phyloP scores from a whole-genome alignment of 1,284 basidiomycete species.

The Trichosporon inkin region DNA sequence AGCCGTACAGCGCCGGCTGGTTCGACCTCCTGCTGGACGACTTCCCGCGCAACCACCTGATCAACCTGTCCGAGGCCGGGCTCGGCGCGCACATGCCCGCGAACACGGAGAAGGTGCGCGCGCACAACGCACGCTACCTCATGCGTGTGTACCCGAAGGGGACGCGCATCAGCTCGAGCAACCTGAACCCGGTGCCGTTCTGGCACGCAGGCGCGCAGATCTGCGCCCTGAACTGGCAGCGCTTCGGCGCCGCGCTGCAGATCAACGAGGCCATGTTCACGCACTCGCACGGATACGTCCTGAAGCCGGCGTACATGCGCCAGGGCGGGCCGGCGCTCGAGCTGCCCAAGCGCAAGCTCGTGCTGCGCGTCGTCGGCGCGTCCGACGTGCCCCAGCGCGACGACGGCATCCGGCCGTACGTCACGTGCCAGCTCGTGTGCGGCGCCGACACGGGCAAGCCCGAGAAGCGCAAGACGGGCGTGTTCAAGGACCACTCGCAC shows the following conservation, averaged over 20 bases:
- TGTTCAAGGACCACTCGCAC: conserved; percentile 2
- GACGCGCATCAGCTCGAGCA: conserved; percentile 72
- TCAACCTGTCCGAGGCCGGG: conserved; percentile 22
- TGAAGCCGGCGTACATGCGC: conserved; percentile 63
- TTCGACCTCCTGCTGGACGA: conserved; percentile 11
- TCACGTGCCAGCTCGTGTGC: conserved; percentile 20
- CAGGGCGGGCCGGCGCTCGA: background rate
- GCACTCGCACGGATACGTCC: conserved; percentile 77
- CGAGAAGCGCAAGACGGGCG: conserved; percentile 22
- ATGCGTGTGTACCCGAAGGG: conserved; percentile 88
- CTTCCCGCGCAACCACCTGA: conserved; percentile 20
- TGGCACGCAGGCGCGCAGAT: conserved; percentile 90
- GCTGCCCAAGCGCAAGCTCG: conserved; percentile 3
- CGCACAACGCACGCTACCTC: conserved; percentile 80
- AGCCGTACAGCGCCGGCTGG: conserved; percentile 21
- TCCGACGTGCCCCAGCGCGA: conserved; percentile 13
- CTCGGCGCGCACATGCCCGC: conserved; percentile 15
- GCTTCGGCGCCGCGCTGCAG: conserved; percentile 62
- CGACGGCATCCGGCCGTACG: conserved; percentile 17
- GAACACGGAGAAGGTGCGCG: conserved; percentile 48
- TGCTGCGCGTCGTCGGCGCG: conserved; percentile 17
- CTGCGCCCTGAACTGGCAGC: conserved; percentile 97
- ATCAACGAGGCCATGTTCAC: conserved; percentile 92
- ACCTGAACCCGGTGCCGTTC: conserved; percentile 83
- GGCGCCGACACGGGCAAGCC: conserved; percentile 17